Base-by-base conservation (phyloP, 345 rosid species). In the Bruguiera gymnorhiza region DNA sequence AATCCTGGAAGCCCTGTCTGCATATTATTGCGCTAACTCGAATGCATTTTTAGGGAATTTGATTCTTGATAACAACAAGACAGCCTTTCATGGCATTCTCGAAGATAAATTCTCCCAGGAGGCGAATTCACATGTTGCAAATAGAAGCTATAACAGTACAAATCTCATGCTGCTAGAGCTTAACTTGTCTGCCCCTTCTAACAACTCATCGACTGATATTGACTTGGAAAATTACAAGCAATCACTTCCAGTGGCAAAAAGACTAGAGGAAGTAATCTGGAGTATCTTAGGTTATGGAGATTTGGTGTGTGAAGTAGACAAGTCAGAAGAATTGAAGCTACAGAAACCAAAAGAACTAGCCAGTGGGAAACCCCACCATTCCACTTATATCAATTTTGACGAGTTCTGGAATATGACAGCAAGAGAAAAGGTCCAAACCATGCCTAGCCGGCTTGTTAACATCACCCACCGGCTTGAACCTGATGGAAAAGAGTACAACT, bases 401-500 rank as follows among this genome's bases (percentile, higher is more conserved):
- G 91, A 91, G 77, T 85, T 89, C 66, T 78, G 85, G 54, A 76
- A 76, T 75, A 71, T 79, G 59, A 81, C 72, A 24, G 76, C 73
- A 76, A 84, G 69, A 73, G 87, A 81, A 20, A 87, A 86, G 24
- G 86, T 75, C 21, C 57, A 73, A 29, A 73, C 70, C 1, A 54
- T 81, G 59, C 76, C 87, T 18, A 74, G 73, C 23, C 81, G 68
- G 80, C 83, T 86, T 48, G 75, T 70, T 34, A 91, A 88, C 78
- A 87, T 77, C 59, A 88, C 96, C 29, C 97, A 86, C 66, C 83
- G 96, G 77, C 82, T 87, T 58, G 97, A 94, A 71, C 88, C 86
- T 5, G 98, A 94, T 76, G 98, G 97, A 34, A 80, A 83, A 0
- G 97, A 93, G 57, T 94, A 89, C 70, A 89, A 91, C 77, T 91